phyloP scores from a whole-genome alignment of 78 protist genomes.

The Salpingoeca rosetta region DNA sequence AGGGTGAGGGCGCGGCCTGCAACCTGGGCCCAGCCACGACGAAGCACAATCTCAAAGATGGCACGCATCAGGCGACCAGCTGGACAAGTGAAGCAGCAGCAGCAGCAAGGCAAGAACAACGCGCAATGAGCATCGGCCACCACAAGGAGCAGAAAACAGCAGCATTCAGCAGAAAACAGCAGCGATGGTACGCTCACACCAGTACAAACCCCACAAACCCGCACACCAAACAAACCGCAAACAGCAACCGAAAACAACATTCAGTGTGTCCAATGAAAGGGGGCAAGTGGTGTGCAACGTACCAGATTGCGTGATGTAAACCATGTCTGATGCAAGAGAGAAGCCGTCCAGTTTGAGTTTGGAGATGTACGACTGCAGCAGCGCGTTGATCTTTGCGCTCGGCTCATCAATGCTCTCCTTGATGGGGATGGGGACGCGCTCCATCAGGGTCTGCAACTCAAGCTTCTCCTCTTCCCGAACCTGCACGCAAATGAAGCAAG shows the following conservation, averaged over 20 bases:
- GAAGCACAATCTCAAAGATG: slow-evolving; percentile 79
- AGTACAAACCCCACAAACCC: no score
- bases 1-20: slow-evolving; percentile 58
- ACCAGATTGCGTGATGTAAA: slow-evolving; percentile 94
- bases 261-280: no score
- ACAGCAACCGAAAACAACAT: no score
- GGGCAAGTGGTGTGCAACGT: no score
- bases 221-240: no score
- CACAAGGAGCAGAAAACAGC: no score
- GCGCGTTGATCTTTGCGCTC: slow-evolving; percentile 80
- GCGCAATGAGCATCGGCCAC: no score
- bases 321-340: slow-evolving; percentile 93
- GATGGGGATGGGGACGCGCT: slow-evolving; percentile 92
- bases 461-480: slow-evolving; percentile 93
- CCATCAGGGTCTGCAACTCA: slow-evolving; percentile 83
- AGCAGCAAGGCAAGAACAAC: no score
- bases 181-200: no score
- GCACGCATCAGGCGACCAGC: slow-evolving; percentile 90
- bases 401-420: slow-evolving; percentile 67
- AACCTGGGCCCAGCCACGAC: slow-evolving; percentile 90
- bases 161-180: no score
- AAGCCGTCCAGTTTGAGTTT: slow-evolving; percentile 86
- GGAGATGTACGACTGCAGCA: slow-evolving; percentile 95
- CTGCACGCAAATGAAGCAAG: no score
- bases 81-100: no score